phyloP scores from a whole-genome alignment of 1,284 basidiomycete genomes.

The Amylostereum areolatum region DNA sequence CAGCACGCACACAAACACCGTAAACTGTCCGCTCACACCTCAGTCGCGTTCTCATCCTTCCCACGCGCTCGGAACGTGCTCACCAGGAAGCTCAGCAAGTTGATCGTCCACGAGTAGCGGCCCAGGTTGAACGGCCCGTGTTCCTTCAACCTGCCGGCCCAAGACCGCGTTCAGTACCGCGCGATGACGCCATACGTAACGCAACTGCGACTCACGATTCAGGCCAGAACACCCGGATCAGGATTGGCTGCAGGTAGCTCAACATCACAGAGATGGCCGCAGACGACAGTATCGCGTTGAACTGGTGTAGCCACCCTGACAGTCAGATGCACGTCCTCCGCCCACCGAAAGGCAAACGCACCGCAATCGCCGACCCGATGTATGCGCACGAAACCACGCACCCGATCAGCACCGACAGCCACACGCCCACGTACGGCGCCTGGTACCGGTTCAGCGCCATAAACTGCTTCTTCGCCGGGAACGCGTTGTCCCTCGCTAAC shows the following conservation, averaged over 20 bases:
- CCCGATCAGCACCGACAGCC: slow-evolving; percentile 47
- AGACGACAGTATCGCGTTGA: slow-evolving; percentile 51
- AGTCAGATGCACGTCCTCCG: background rate
- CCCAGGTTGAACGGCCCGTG: slow-evolving; percentile 51
- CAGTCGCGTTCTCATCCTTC: background rate
- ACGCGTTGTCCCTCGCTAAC: slow-evolving; percentile 47
- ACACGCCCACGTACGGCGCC: slow-evolving; percentile 51
- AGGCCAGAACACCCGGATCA: slow-evolving; percentile 56
- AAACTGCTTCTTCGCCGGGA: slow-evolving; percentile 36
- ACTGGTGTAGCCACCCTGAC: slow-evolving; percentile 22
- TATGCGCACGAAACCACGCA: slow-evolving; percentile 55
- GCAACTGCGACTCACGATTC: slow-evolving; percentile 30
- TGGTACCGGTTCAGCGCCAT: slow-evolving; percentile 48
- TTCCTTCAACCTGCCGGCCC: slow-evolving; percentile 31
- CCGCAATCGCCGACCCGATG: slow-evolving; percentile 49
- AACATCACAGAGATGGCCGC: slow-evolving; percentile 57
- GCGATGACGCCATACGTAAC: background rate
- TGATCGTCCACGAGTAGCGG: slow-evolving; percentile 47
- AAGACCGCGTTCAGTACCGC: background rate
- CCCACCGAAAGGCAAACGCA: slow-evolving; percentile 21
- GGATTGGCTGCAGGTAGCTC: slow-evolving; percentile 51
- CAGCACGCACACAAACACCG: slow-evolving; percentile 47
- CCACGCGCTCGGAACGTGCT: slow-evolving; percentile 12
- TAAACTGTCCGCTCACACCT: slow-evolving; percentile 31
- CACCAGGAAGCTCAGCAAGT: slow-evolving; percentile 41